phyloP scores from a whole-genome alignment of 2,329 filamentous ascomycete genomes.

The Uncinocarpus reesii region DNA sequence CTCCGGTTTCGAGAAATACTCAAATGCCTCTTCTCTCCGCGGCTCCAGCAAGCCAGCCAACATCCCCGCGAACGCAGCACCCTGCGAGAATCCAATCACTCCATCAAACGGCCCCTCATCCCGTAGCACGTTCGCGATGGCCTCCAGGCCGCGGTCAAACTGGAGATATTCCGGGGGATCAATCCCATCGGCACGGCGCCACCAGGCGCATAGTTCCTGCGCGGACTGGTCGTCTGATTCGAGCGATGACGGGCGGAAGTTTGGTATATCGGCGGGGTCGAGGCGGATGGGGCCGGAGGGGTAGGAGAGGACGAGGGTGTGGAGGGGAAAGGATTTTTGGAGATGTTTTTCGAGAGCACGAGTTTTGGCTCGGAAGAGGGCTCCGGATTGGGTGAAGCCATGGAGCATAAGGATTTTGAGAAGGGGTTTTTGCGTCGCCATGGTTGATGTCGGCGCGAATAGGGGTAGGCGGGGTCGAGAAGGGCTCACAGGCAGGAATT shows the following conservation, averaged over 20 bases:
- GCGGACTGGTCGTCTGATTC: slow-evolving; percentile 41
- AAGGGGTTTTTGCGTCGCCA: slow-evolving; percentile 16
- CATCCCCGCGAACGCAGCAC: slow-evolving; percentile 61
- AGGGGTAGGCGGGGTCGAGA: neutral
- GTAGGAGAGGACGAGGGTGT: slow-evolving; percentile 53
- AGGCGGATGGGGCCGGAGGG: slow-evolving; percentile 59
- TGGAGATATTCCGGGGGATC: slow-evolving; percentile 55
- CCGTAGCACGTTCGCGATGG: slow-evolving; percentile 52
- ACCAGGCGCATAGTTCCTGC: slow-evolving; percentile 74
- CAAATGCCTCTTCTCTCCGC: slow-evolving; percentile 40
- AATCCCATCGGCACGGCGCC: slow-evolving; percentile 53
- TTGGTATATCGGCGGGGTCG: slow-evolving; percentile 56
- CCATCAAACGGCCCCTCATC: slow-evolving; percentile 62
- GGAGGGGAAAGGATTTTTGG: slow-evolving; percentile 57
- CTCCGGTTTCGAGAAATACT: slow-evolving; percentile 25
- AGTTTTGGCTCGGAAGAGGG: slow-evolving; percentile 77
- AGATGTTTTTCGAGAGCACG: slow-evolving; percentile 76
- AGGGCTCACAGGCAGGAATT: neutral
- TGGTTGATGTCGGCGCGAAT: neutral
- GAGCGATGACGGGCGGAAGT: slow-evolving; percentile 41
- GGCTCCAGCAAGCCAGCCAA: slow-evolving; percentile 61
- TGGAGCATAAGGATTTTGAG: slow-evolving; percentile 68
- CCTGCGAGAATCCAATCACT: slow-evolving; percentile 74
- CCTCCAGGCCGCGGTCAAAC: slow-evolving; percentile 56
- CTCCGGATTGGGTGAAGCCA: slow-evolving; percentile 82